Conservation (phyloP, 257 asterid genomes). For the Nyctanthes arbortristis region DNA sequence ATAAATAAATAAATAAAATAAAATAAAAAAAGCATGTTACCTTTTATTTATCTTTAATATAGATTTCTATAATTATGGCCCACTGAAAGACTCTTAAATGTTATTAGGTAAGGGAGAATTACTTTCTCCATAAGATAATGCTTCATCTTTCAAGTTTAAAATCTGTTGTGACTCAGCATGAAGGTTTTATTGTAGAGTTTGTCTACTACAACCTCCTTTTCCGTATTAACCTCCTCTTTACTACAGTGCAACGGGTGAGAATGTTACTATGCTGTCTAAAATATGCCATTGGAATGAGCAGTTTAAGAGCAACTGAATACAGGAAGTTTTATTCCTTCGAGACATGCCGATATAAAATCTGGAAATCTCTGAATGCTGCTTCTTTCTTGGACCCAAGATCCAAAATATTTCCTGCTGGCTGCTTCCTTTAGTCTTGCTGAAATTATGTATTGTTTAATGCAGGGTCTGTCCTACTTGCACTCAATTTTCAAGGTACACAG, state of each 20-base stretch:
- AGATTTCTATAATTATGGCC: conserved; percentile 4
- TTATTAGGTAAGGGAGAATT: background rate
- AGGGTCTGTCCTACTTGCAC: conserved; percentile 96
- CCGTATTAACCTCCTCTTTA: background rate
- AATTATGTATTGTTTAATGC: conserved; percentile 32
- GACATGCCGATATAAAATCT: conserved; percentile 10
- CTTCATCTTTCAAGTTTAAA: background rate
- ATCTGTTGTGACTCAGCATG: background rate
- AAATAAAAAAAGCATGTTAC: background rate
- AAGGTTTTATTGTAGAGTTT: conserved; percentile 6
- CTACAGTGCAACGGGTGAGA: background rate
- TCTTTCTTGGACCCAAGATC: background rate
- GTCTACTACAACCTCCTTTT: conserved; percentile 2
- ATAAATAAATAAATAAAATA: no score
- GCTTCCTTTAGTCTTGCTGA: conserved; percentile 24
- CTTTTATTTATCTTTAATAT: conserved; percentile 5
- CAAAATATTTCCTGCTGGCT: conserved; percentile 18
- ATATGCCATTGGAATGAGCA: conserved; percentile 1
- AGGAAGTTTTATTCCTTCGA: background rate
- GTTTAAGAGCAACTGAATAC: background rate
- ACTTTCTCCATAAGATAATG: conserved; percentile 6
- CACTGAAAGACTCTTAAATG: background rate
- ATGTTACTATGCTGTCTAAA: background rate
- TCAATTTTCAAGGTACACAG: conserved; percentile 98
- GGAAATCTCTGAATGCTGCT: background rate